Percentiles rank a stretch among this genome's conserved stretches.
phyloP scores from a whole-genome alignment of 805 yeast species.

The Tetrapisispora phaffii region DNA sequence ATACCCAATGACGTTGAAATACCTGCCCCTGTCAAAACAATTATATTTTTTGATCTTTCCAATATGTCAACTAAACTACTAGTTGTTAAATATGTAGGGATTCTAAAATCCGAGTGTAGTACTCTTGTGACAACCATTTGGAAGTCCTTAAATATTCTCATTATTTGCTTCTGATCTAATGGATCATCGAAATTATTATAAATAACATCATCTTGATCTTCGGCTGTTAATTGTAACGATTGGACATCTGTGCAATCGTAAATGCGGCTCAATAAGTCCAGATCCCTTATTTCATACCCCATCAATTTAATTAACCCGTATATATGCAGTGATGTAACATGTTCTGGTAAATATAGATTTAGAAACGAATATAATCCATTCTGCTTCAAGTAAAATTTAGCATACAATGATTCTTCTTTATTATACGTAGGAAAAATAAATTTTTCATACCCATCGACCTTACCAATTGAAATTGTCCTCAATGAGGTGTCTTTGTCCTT shows the following conservation, averaged over 20 bases:
- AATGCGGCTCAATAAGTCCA: slow-evolving; percentile 27
- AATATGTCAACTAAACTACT: slow-evolving; percentile 50
- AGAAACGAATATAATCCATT: slow-evolving; percentile 54
- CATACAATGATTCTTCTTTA: slow-evolving; percentile 36
- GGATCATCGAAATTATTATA: slow-evolving; percentile 26
- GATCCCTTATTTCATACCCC: slow-evolving; percentile 44
- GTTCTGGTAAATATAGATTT: slow-evolving; percentile 49
- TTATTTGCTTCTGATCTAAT: slow-evolving; percentile 37
- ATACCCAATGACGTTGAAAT: slow-evolving; percentile 83
- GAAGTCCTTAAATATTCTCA: slow-evolving; percentile 41
- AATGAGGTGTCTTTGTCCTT: background rate
- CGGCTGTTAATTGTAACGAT: slow-evolving; percentile 2
- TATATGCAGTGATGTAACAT: slow-evolving; percentile 49
- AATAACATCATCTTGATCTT: slow-evolving; percentile 11
- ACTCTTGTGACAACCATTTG: slow-evolving; percentile 61
- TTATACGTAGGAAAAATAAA: slow-evolving; percentile 32
- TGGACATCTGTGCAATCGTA: slow-evolving; percentile 20
- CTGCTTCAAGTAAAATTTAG: slow-evolving; percentile 45
- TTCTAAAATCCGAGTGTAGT: slow-evolving; percentile 42
- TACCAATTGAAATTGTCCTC: slow-evolving; percentile 22
- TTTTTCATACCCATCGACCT: slow-evolving; percentile 20
- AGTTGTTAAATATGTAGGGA: slow-evolving; percentile 44
- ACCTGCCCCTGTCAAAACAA: slow-evolving; percentile 89
- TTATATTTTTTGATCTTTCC: slow-evolving; percentile 44
- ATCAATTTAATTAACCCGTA: slow-evolving; percentile 46